Evolutionary conservation across 2,329 filamentous ascomycete species (phyloP), one percentile per base, ranked within the genome.

Genomic region (Coleophoma eucalyptorum): DNA sequence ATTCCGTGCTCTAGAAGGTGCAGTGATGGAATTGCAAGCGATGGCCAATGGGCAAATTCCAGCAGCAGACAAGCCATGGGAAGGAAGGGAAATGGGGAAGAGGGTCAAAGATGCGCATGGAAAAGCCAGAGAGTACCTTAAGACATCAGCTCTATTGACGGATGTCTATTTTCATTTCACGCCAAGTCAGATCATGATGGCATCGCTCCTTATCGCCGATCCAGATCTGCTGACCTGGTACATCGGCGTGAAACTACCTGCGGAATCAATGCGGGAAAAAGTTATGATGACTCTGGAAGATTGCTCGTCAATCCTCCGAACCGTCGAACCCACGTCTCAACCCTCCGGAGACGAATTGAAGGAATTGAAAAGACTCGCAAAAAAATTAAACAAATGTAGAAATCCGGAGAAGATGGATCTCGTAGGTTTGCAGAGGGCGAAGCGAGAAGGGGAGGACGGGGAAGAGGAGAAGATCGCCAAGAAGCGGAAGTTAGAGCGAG

Each of bases 121-220:
- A n/a, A 79, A 78, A 48, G 88, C 92, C 0, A 80, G 88, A 40
- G 81, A 85, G 18, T 77, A 90, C 43, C 80, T 95, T 49, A 90
- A 90, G 64, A 87, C 84, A 49, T 88, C 89, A 51, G 89, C 91
- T 0, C 74, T 96, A 46, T 79, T 97, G 54, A 96, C 93, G 21
- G 94, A 99, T 62, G 91, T 83, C n/a, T 97, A 97, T 72, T 97
- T 97, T 71, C 87, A 96, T 69, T 97, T 89, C 71, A 93, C 93
- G 0, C 94, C 94, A 0, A 88, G 89, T 20, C 94, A 99, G 68
- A 96, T 97, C 66, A 92, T 92, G 84, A 79, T 97, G 53, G 86
- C 90, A 0, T 84, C 92, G 0, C 71, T 97, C 26, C 76, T 86
- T 13, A 78, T 95, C 47, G 89, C 86, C 0, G 93, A 97, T 65